Evolutionary conservation across 306 rosid species (phyloP).

Genomic region (Quercus engelmannii): DNA sequence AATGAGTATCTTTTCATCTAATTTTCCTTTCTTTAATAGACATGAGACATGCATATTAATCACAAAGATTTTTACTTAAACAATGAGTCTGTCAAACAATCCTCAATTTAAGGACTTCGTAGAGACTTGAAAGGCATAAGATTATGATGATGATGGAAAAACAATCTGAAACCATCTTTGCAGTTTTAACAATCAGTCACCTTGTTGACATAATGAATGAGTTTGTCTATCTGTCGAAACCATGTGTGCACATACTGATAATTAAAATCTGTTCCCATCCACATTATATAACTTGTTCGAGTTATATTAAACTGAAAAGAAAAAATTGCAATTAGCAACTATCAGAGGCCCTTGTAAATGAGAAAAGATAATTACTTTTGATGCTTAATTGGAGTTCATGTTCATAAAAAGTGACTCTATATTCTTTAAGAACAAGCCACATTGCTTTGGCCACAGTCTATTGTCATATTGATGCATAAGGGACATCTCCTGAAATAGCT

Average conservation of each 20-base stretch:
- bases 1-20: background rate
- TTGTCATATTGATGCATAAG: background rate
- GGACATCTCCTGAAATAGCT: background rate
- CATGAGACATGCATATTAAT: background rate
- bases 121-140: background rate
- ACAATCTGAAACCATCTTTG: too few relatives aligned
- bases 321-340: constrained; percentile 19
- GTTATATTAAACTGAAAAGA: constrained; percentile 81
- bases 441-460: background rate
- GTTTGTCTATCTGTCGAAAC: constrained; percentile 87
- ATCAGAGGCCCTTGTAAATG: constrained; percentile 19
- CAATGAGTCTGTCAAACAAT: background rate
- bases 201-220: constrained; percentile 51
- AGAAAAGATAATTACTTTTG: constrained; percentile 4
- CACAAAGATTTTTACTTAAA: background rate
- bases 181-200: too few relatives aligned
- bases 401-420: background rate
- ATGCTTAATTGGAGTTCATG: constrained; percentile 9
- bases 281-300: constrained; percentile 89
- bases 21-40: background rate
- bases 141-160: background rate
- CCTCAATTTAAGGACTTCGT: background rate
- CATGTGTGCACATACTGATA: constrained; percentile 85
- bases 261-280: constrained; percentile 99
- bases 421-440: background rate